Percentiles rank a stretch among this genome's conserved stretches.
Evolutionary conservation across 2,329 filamentous ascomycete genomes (phyloP).

Genomic region (Hypoxylon sp.): DNA sequence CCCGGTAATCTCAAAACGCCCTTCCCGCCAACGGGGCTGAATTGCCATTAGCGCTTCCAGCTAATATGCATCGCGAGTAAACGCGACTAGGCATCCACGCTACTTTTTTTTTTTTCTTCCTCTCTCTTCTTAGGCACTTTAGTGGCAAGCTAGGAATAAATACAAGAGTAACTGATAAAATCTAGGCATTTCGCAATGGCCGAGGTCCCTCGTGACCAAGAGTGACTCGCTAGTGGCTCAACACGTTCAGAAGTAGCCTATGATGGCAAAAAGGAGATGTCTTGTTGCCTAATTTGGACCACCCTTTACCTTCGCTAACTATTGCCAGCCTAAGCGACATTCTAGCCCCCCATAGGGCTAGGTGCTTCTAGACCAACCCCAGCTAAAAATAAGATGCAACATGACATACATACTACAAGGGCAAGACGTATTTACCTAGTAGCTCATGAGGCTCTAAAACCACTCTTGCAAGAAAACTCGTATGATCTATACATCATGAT

Average conservation of each 20-base stretch:
- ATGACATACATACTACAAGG: no score
- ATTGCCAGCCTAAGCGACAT: slow-evolving; percentile 10
- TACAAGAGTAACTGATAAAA: background rate
- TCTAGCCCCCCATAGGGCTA: slow-evolving; percentile 18
- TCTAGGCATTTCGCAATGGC: background rate
- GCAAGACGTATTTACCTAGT: no score
- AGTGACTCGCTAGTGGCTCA: slow-evolving; percentile 3
- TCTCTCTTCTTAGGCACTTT: background rate
- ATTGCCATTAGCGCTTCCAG: slow-evolving; percentile 25
- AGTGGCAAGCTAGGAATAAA: background rate
- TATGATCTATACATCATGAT: background rate
- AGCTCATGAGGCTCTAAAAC: no score
- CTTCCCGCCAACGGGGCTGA: slow-evolving; percentile 20
- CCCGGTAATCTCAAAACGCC: slow-evolving; percentile 29
- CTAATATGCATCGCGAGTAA: background rate
- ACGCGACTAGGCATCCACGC: slow-evolving; percentile 1
- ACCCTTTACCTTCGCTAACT: background rate
- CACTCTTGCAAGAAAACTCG: background rate
- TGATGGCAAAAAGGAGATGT: background rate
- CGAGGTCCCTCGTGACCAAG: slow-evolving; percentile 12
- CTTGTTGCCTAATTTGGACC: slow-evolving; percentile 9
- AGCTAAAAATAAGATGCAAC: background rate
- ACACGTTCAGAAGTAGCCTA: background rate
- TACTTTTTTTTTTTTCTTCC: background rate
- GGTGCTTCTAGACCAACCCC: slow-evolving; percentile 5